Evolutionary conservation across 495 filamentous ascomycete genomes (phyloP), one percentile per base, ranked within the genome.

Genomic region (Tuber brumale): DNA sequence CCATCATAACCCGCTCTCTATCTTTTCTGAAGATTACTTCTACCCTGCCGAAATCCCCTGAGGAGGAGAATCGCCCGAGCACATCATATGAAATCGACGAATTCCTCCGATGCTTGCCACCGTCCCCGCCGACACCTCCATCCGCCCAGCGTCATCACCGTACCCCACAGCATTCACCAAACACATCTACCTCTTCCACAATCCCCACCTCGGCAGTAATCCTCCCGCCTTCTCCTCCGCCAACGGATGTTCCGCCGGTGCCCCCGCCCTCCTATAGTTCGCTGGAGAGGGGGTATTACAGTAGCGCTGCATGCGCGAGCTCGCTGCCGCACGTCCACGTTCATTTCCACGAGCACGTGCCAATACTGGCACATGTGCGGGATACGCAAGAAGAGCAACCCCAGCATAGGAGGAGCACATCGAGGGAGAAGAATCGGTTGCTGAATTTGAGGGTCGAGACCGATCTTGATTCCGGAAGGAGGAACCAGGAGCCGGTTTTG

Each of bases 51-150:
- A 66, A 66, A 35, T 35, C 57, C 57, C 57, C 57, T 66, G 57
- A 5, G 27, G 57, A 66, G 57, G 57, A 66, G 57, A 27, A 66
- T 14, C 57, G 57, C 57, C 12, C 57, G 27, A 66, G 57, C 57
- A 66, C 57, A 18, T 27, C 57, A 0, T 66, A 5, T 35, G 57
- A 66, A 19, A 66, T 66, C 14, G 57, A 66, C 27, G 57, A 66
- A 66, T 66, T 66, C 57, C 57, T 66, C 31, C 57, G 57, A 27
- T 66, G 57, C 57, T 66, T 66, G 57, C 57, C 57, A 35, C 57
- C 57, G 27, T 66, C 57, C 57, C 27, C 27, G 27, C 57, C 57
- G 14, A 5, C 57, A 35, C 57, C 57, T 16, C 57, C 57, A 35
- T 5, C 57, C 4, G 27, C 27, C 27, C 27, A 27, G 27, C 57